These are phyloP conservation scores for Cutaneotrichosporon dermatis DNA, from an alignment of 1,284 basidiomycete species.

Conservation along the genomic window DNA sequence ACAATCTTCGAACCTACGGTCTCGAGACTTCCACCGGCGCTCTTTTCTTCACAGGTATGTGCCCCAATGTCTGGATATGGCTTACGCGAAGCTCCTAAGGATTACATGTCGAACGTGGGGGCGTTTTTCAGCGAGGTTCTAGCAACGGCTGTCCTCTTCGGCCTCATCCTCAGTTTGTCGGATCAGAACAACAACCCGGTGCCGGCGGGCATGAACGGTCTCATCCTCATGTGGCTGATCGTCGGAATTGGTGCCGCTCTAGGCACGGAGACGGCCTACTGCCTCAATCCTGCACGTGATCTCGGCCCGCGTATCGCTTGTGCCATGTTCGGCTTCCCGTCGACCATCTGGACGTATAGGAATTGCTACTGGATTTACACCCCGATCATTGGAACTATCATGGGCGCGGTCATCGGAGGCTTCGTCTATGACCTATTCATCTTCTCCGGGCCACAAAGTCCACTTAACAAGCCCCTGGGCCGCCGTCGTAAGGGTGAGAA, in stretches of 20 bases:
- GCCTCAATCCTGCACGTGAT: slow-evolving; percentile 38
- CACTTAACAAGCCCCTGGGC: slow-evolving; percentile 9
- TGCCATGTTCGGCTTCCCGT: slow-evolving; percentile 30
- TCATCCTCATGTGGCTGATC: slow-evolving; percentile 10
- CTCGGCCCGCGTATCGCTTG: slow-evolving; percentile 34
- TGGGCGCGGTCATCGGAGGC: slow-evolving; percentile 6
- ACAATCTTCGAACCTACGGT: slow-evolving; percentile 9
- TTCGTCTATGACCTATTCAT: slow-evolving; percentile 15
- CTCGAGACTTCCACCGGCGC: slow-evolving; percentile 9
- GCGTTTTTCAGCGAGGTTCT: slow-evolving; percentile 14
- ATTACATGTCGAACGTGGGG: slow-evolving; percentile 13
- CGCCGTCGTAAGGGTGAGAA: neutral
- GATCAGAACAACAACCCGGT: slow-evolving; percentile 15
- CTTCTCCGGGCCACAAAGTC: slow-evolving; percentile 10
- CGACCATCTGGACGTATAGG: slow-evolving; percentile 24
- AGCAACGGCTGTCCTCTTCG: slow-evolving; percentile 14
- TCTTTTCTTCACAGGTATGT: slow-evolving; percentile 8
- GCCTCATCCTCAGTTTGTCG: slow-evolving; percentile 5
- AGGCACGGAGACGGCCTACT: slow-evolving; percentile 17
- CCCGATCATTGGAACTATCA: slow-evolving; percentile 7
- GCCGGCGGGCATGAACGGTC: slow-evolving; percentile 10
- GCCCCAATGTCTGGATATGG: too few species aligned
- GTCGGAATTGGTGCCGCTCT: slow-evolving; percentile 15
- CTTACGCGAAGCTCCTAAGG: neutral
- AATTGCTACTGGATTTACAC: slow-evolving; percentile 26